These are phyloP conservation scores for Diplotaxis tenuifolia DNA, from an alignment of 345 rosid species.

Conservation along the genomic window DNA sequence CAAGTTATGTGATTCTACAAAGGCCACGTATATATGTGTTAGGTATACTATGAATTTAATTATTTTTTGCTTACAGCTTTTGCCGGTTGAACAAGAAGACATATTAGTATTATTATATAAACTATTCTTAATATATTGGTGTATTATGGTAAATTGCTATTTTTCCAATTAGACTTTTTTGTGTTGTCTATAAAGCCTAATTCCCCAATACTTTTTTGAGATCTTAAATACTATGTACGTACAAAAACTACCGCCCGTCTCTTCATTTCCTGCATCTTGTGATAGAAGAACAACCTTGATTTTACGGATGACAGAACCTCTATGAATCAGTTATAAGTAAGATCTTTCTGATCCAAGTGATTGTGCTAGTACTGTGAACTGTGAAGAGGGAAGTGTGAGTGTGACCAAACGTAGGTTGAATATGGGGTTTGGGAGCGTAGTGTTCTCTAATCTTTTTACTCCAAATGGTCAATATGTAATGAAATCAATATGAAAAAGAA, in stretches of 20 bases:
- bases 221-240: too few relatives aligned
- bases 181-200: too few relatives aligned
- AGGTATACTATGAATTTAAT: too few relatives aligned
- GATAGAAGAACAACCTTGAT: background rate
- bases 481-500: background rate
- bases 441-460: background rate
- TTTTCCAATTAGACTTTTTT: too few relatives aligned
- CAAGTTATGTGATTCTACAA: too few relatives aligned
- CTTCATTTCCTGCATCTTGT: background rate
- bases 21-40: too few relatives aligned
- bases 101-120: too few relatives aligned
- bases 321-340: background rate
- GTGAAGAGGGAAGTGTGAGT: background rate
- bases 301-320: background rate
- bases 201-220: too few relatives aligned
- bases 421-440: background rate
- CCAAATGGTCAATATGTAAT: background rate
- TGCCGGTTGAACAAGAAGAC: too few relatives aligned
- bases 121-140: too few relatives aligned
- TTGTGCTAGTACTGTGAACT: background rate
- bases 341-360: background rate
- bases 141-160: too few relatives aligned
- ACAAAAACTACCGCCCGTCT: background rate
- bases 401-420: background rate
- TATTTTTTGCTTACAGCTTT: too few relatives aligned